These are phyloP conservation scores for Ceratocystis lukuohia DNA, from an alignment of 2,329 filamentous ascomycete species.

Conservation along the genomic window DNA sequence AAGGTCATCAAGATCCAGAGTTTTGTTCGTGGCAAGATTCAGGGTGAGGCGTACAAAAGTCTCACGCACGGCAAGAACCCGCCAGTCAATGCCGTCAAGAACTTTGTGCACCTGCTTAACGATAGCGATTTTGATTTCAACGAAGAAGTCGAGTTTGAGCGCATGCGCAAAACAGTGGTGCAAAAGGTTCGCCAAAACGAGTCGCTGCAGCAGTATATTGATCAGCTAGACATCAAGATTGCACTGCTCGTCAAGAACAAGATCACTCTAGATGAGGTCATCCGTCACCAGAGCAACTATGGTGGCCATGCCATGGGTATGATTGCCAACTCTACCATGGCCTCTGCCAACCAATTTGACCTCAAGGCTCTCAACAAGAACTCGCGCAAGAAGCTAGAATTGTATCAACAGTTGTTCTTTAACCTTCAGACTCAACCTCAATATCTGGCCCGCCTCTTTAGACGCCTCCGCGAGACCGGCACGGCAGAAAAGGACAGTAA, in stretches of 20 bases:
- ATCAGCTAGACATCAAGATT: constrained; percentile 98
- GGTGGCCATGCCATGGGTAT: constrained; percentile 77
- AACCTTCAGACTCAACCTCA: constrained; percentile 91
- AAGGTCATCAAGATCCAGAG: constrained; percentile 98
- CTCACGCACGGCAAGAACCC: constrained; percentile 93
- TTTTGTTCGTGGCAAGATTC: constrained; percentile 84
- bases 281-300: constrained; percentile 92
- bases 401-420: constrained; percentile 97
- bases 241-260: constrained; percentile 98
- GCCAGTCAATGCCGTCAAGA: constrained; percentile 90
- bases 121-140: constrained; percentile 99
- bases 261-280: constrained; percentile 93
- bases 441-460: constrained; percentile 82
- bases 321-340: constrained; percentile 75
- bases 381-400: constrained; percentile 85
- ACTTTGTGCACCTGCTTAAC: constrained; percentile 93
- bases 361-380: constrained; percentile 96
- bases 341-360: constrained; percentile 84
- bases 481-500: constrained; percentile 86
- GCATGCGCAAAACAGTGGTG: constrained; percentile 86
- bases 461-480: constrained; percentile 66
- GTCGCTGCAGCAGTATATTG: constrained; percentile 92
- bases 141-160: constrained; percentile 93
- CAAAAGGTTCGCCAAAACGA: constrained; percentile 97
- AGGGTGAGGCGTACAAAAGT: constrained; percentile 96